Conservation (phyloP, 225 moss, liverwort and hornwort species). For the Takakia lepidozioides region DNA sequence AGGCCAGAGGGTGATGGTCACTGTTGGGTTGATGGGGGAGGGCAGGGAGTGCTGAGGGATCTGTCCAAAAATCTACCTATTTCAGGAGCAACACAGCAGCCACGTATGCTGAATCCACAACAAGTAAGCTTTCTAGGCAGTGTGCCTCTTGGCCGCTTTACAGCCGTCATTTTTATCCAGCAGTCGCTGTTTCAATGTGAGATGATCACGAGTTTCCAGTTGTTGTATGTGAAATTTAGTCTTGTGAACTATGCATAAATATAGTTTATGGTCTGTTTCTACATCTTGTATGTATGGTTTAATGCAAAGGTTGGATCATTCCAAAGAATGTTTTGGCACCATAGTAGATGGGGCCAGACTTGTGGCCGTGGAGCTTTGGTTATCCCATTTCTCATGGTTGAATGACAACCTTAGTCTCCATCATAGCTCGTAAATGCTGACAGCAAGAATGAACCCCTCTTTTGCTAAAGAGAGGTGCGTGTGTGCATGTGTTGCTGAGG, state of each 20-base stretch:
- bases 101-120: constrained; percentile 64
- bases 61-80: constrained; percentile 67
- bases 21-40: too few relatives aligned
- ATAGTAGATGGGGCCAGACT: too few relatives aligned
- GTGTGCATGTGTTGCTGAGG: constrained; percentile 9
- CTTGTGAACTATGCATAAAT: neutral
- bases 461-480: neutral
- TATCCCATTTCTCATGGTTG: neutral
- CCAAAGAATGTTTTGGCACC: too few relatives aligned
- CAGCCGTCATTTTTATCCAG: neutral
- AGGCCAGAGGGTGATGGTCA: too few relatives aligned
- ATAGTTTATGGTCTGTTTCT: neutral
- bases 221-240: neutral
- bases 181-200: neutral
- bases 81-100: constrained; percentile 57
- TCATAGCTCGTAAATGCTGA: neutral
- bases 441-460: neutral
- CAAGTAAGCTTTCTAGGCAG: constrained; percentile 37
- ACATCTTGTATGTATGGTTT: too few relatives aligned
- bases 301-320: too few relatives aligned
- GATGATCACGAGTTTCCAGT: too few relatives aligned
- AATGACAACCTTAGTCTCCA: neutral
- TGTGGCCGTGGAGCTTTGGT: too few relatives aligned
- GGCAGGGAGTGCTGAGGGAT: constrained; percentile 73
- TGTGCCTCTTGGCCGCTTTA: neutral